Conservation (phyloP, 2,329 filamentous ascomycete genomes). For the Aspergillus quadricinctus region DNA sequence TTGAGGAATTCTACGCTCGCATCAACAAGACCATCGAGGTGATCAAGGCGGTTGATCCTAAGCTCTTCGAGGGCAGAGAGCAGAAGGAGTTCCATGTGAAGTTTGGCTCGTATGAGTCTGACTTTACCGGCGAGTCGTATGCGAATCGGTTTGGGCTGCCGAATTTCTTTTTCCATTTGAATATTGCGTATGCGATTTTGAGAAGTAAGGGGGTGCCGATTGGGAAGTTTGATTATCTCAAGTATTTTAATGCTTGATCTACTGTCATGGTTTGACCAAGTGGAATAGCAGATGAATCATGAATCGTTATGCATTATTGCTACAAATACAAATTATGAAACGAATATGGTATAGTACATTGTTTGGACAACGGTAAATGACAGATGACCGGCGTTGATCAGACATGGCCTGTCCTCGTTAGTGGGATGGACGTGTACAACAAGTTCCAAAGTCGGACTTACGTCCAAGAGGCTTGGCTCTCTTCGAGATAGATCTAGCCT, state of each 20-base stretch:
- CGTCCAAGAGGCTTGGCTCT: conserved; percentile 65
- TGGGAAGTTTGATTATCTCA: conserved; percentile 56
- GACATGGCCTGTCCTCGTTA: not conserved
- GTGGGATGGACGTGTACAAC: not conserved
- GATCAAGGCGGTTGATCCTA: conserved; percentile 42
- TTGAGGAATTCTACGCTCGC: conserved; percentile 46
- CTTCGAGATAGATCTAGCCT: conserved; percentile 63
- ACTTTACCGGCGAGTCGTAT: conserved; percentile 46
- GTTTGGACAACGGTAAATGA: not conserved
- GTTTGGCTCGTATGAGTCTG: conserved; percentile 27
- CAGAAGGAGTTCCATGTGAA: conserved; percentile 37
- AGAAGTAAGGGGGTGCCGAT: conserved; percentile 58
- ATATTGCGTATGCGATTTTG: conserved; percentile 57
- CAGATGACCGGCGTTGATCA: not conserved
- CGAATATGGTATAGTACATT: not conserved
- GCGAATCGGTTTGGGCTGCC: conserved; percentile 49
- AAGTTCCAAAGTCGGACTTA: conserved; percentile 41
- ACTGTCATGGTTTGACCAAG: not conserved
- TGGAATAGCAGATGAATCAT: not conserved
- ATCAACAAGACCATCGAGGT: conserved; percentile 46
- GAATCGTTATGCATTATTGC: not conserved
- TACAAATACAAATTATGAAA: not conserved
- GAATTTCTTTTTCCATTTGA: conserved; percentile 62
- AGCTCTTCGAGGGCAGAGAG: conserved; percentile 43
- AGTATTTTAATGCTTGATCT: conserved; percentile 1